Evolutionary conservation across 1,284 basidiomycete species (phyloP), one percentile per base, ranked within the genome.

Genomic region (Cryptococcus deneoformans): DNA sequence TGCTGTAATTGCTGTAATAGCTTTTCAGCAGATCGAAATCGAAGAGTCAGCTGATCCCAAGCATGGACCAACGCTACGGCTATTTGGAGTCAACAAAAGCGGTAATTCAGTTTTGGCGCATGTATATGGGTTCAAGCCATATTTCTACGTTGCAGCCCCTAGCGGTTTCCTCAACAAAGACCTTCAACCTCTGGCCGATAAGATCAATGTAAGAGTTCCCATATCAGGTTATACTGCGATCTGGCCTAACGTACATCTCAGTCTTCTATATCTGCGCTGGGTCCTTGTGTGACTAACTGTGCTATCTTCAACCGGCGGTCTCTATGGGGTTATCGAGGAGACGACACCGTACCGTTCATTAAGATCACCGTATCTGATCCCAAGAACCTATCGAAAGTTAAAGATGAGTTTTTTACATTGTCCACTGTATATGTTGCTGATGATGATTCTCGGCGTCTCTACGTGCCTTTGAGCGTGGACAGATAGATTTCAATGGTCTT

Each of bases 21-120:
- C 88, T 14, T 96, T 97, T 67, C 93, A 97, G 73, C 94, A 97
- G 74, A 93, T 93, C 57, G 94, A 97, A 62, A 82, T 97, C 9
- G 90, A 94, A 63, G 86, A 90, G 59, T 80, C 85, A 2, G 81
- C 81, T 3, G 86, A 88, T 58, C 63, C 73, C 0, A 82, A 77
- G 6, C 80, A 80, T 29, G 79, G 76, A 1, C 80, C 84, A 0
- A 82, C 81, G 48, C 68, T 96, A 38, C 82, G 90, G 43, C 85
- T 96, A 79, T 97, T 87, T 75, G 93, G 93, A 47, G 89, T 96
- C 5, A 96, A 91, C 0, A 64, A 92, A 86, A 81, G 80, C 2
- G 94, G 93, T 0, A 84, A 96, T 72, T 96, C 92, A 54, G 89
- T 97, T 2, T 81, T 96, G 12, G 87, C 86, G 0, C 85, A 88